Percentiles rank a stretch among this genome's conserved stretches.
Conservation (phyloP, 176 grass and related monocot species). For the sorghum (Sorghum bicolor) region DNA sequence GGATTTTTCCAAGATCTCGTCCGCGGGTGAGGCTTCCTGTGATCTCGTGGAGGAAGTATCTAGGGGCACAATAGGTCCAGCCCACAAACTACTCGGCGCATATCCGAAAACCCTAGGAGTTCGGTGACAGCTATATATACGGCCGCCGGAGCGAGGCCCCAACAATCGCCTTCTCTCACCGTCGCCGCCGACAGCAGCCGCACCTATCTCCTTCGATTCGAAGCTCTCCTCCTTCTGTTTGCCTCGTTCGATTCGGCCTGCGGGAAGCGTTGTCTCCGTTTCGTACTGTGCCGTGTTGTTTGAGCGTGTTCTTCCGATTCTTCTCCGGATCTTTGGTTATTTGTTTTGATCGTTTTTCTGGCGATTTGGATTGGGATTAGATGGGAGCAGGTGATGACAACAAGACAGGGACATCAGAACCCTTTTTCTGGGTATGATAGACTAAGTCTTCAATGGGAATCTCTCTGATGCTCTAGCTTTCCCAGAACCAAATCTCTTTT, state of each 20-base stretch:
- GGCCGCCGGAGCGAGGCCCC: neutral
- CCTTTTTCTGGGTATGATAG: constrained; percentile 36
- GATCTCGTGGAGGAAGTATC: constrained; percentile 47
- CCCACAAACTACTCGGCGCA: too few relatives aligned
- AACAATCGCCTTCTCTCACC: neutral
- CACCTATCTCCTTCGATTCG: neutral
- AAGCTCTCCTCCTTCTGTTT: too few relatives aligned
- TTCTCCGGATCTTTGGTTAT: neutral
- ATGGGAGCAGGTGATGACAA: constrained; percentile 44
- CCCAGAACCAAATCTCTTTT: neutral
- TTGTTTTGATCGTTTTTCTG: neutral
- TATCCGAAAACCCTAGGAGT: neutral
- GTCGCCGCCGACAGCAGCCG: neutral
- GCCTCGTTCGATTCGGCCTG: neutral
- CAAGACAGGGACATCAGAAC: constrained; percentile 74
- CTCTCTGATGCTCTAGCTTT: constrained; percentile 57
- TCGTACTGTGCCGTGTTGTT: neutral
- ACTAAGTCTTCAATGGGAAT: constrained; percentile 67
- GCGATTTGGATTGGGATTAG: neutral
- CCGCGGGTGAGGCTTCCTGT: constrained; percentile 17
- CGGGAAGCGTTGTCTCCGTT: neutral
- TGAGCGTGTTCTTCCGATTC: neutral
- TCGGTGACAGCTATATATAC: neutral
- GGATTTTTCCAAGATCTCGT: constrained; percentile 3
- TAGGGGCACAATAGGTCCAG: too few relatives aligned